A percentile compares a stretch with the other conserved stretches of the same genome.
These are phyloP conservation scores for Zopfochytrium polystomum DNA, from an alignment of 371 early-diverging fungal species.

Conservation along the genomic window DNA sequence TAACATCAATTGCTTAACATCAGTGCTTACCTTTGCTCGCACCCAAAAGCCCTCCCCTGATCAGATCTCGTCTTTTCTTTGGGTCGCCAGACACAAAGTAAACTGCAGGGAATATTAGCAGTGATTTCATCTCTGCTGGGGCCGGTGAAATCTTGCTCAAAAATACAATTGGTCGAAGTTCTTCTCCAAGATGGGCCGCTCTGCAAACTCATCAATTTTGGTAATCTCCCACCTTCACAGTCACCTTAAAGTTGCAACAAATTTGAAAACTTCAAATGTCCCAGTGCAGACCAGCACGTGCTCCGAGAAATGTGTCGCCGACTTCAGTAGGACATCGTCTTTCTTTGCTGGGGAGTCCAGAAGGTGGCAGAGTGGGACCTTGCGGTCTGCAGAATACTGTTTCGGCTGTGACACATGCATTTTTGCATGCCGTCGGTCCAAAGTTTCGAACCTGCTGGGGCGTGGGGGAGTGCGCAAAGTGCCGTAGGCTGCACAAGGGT, in stretches of 20 bases:
- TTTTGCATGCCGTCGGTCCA: too few species aligned
- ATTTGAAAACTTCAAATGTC: slow-evolving; percentile 37
- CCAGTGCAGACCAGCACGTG: slow-evolving; percentile 43
- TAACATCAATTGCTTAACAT: too few species aligned
- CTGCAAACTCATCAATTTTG: slow-evolving; percentile 5
- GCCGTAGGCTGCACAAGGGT: too few species aligned
- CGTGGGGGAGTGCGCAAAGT: too few species aligned
- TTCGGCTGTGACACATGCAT: too few species aligned
- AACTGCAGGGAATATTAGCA: slow-evolving; percentile 39
- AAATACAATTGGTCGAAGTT: slow-evolving; percentile 32
- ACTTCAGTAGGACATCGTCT: slow-evolving; percentile 11
- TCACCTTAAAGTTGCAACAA: slow-evolving; percentile 39
- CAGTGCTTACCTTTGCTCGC: slow-evolving; percentile 13
- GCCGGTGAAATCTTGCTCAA: slow-evolving; percentile 31
- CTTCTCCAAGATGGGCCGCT: slow-evolving; percentile 27
- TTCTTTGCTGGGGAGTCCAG: slow-evolving; percentile 4
- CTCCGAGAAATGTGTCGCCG: slow-evolving; percentile 14
- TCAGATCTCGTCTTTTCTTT: slow-evolving; percentile 26
- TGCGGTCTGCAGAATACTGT: slow-evolving; percentile 24
- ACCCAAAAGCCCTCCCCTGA: slow-evolving; percentile 29
- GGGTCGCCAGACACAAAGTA: slow-evolving; percentile 43
- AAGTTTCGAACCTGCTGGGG: too few species aligned
- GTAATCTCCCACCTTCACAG: background rate
- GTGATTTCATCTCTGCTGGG: slow-evolving; percentile 25
- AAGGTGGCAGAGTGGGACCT: slow-evolving; percentile 40